Percentiles rank a stretch among this genome's conserved stretches.
Evolutionary conservation across 352 stramenopile species (phyloP).

Genomic region (Globisporangium barbulae): DNA sequence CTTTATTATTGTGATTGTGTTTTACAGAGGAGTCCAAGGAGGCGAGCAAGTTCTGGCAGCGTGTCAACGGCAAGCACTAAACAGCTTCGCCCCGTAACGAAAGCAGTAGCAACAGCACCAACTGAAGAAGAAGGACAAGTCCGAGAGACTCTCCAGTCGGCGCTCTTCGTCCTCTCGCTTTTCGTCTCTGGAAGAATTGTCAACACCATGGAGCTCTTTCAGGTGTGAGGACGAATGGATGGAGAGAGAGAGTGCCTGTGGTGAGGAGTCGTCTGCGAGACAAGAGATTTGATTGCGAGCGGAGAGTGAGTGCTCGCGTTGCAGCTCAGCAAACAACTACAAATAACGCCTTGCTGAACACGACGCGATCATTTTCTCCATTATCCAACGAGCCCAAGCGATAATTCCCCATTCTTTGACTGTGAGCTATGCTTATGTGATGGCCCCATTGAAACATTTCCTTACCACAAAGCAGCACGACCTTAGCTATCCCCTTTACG

Average conservation of each 20-base stretch:
- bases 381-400: not conserved
- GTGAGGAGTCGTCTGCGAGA: not conserved
- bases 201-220: not conserved
- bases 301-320: not conserved
- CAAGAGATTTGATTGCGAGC: not conserved
- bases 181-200: not conserved
- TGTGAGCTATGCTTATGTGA: too few relatives aligned
- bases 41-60: slow-evolving; percentile 86
- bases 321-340: slow-evolving; percentile 1
- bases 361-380: slow-evolving; percentile 23
- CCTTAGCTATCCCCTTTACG: not conserved
- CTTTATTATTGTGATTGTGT: not conserved
- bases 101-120: not conserved
- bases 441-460: not conserved
- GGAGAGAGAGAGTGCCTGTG: not conserved
- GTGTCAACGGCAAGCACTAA: slow-evolving; percentile 85
- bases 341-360: slow-evolving; percentile 27
- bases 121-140: slow-evolving; percentile 5
- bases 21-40: slow-evolving; percentile 75
- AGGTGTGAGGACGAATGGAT: not conserved
- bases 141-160: not conserved
- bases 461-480: not conserved
- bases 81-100: slow-evolving; percentile 10
- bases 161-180: not conserved
- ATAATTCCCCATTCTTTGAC: not conserved